A percentile compares a stretch with the other conserved stretches of the same genome.
phyloP scores from a whole-genome alignment of 2,329 filamentous ascomycete genomes.

The Didymella arachidicola region DNA sequence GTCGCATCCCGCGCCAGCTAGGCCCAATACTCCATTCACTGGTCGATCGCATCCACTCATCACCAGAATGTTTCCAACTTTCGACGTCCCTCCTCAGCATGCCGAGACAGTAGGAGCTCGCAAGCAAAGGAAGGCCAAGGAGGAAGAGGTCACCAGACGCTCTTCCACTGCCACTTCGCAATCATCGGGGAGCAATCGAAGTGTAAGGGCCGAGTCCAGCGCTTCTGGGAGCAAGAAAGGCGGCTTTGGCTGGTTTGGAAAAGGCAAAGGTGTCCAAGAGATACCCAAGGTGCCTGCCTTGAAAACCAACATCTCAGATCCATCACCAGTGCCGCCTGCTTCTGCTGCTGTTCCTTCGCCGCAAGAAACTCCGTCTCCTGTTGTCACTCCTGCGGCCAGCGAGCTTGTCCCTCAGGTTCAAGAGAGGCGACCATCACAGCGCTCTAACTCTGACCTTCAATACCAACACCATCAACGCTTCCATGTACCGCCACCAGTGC shows the following conservation, averaged over 20 bases:
- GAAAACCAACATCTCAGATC: conserved; percentile 21
- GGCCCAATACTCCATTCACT: conserved; percentile 10
- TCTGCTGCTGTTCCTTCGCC: conserved; percentile 3
- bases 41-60: conserved; percentile 14
- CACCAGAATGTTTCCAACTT: conserved; percentile 38
- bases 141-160: conserved; percentile 29
- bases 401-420: conserved; percentile 11
- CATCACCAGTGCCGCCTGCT: conserved; percentile 7
- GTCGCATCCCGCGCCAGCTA: conserved; percentile 15
- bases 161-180: conserved; percentile 33
- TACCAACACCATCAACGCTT: conserved; percentile 24
- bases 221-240: conserved; percentile 20
- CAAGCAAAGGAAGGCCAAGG: conserved; percentile 33
- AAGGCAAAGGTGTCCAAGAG: conserved; percentile 37
- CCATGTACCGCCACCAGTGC: conserved; percentile 25
- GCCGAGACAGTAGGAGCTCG: conserved; percentile 38
- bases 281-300: conserved; percentile 27
- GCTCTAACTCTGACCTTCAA: conserved; percentile 15
- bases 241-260: conserved; percentile 32
- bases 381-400: conserved; percentile 9
- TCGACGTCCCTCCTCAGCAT: conserved; percentile 37
- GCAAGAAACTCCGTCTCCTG: conserved; percentile 25
- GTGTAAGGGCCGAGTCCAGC: conserved; percentile 18
- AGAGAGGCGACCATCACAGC: conserved; percentile 13
- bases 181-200: conserved; percentile 33